Evolutionary conservation across 2,329 filamentous ascomycete species (phyloP), one percentile per base, ranked within the genome.

Genomic region (Ophiobolus disseminans): DNA sequence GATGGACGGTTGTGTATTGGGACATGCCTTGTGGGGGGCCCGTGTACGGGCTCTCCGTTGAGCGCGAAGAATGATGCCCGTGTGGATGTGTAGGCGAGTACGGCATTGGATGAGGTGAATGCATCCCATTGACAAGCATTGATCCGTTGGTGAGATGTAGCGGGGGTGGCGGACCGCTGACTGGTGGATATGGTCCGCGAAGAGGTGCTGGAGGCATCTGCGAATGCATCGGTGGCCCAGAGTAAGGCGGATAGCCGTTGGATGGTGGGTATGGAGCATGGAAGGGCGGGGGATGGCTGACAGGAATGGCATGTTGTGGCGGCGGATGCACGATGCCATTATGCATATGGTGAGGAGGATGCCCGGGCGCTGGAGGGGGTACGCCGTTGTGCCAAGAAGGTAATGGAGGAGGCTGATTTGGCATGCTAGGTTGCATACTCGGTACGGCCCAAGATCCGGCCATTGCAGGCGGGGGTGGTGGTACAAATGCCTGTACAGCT

Each of bases 51-150:
- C 67, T 73, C 40, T 72, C 70, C 1, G 65, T 69, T 22, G 68
- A 66, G 8, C 72, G 66, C 43, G 72, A 66, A 20, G 70, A 60
- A 36, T 60, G 57, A 48, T 73, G 60, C 36, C 60, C 60, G 34
- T 69, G 68, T 41, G 63, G 60, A 44, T 72, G 66, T 7, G 69
- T 72, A 37, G 66, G 72, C 11, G 73, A 74, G 20, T 70, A 69
- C 1, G 69, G 67, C 45, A 70, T 54, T 20, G 48, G 53, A 38
- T 63, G 73, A 20, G 74, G 70, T 19, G 73, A 74, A 32, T 68
- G 67, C 56, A 75, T 58, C 26, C 75, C 72, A 45, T 75, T 75
- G 22, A 59, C 58, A 45, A 72, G 57, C 50, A 72, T 66, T 2
- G 48, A 48, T 19, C 62, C 58, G 30, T 69, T 69, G 48, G 55